These are phyloP conservation scores for Didymella arachidicola DNA, from an alignment of 2,329 filamentous ascomycete species.

Conservation along the genomic window DNA sequence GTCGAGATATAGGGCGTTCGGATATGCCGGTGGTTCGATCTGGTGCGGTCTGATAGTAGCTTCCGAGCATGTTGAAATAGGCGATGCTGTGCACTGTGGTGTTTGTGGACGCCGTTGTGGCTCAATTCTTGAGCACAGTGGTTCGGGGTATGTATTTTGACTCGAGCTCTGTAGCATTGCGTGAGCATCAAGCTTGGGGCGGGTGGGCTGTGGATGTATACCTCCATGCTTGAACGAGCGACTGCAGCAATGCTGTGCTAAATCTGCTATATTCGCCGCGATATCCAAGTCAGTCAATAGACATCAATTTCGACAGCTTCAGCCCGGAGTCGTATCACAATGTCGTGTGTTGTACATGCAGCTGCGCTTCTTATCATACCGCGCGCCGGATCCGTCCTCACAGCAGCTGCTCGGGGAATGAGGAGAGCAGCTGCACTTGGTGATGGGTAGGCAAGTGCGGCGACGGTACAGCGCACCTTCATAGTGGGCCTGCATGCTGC, in stretches of 20 bases:
- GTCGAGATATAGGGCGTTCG: conserved; percentile 2
- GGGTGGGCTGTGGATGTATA: neutral
- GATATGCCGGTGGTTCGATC: conserved; percentile 11
- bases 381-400: conserved; percentile 12
- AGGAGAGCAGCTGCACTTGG: conserved; percentile 18
- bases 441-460: conserved; percentile 6
- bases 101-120: neutral
- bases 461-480: conserved; percentile 6
- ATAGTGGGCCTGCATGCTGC: conserved; percentile 7
- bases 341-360: conserved; percentile 16
- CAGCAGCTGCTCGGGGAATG: conserved; percentile 15
- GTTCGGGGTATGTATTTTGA: neutral
- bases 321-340: conserved; percentile 1
- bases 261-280: conserved; percentile 1
- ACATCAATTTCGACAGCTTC: neutral
- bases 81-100: neutral
- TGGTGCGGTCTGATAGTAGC: neutral
- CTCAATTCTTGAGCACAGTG: neutral
- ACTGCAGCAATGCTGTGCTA: conserved; percentile 6
- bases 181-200: conserved; percentile 1
- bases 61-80: neutral
- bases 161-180: conserved; percentile 1
- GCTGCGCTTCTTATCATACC: conserved; percentile 1
- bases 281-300: conserved; percentile 12
- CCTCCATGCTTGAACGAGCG: conserved; percentile 16